phyloP scores from a whole-genome alignment of 2,329 filamentous ascomycete species.

The Geoglossum cookeanum region DNA sequence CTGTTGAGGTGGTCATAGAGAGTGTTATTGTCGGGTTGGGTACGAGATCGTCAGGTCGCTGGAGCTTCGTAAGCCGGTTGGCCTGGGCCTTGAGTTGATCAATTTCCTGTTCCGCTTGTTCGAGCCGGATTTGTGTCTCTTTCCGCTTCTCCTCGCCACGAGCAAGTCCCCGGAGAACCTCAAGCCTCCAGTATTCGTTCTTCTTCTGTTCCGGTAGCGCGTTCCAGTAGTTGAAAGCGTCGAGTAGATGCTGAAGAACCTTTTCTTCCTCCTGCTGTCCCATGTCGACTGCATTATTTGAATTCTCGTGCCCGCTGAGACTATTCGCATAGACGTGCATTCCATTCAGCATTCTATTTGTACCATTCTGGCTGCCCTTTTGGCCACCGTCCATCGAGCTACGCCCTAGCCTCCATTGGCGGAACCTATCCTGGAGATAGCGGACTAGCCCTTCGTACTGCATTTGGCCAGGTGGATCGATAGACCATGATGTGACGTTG shows the following conservation, averaged over 20 bases:
- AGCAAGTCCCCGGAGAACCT: slow-evolving; percentile 27
- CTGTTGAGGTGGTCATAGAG: slow-evolving; percentile 21
- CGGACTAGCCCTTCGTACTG: slow-evolving; percentile 54
- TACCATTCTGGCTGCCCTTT: not conserved
- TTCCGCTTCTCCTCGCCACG: slow-evolving; percentile 25
- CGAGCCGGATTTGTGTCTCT: slow-evolving; percentile 23
- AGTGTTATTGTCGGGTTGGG: slow-evolving; percentile 27
- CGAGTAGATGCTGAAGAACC: slow-evolving; percentile 55
- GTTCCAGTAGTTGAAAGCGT: slow-evolving; percentile 61
- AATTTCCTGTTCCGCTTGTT: slow-evolving; percentile 27
- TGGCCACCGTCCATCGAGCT: not conserved
- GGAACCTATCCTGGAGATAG: slow-evolving; percentile 48
- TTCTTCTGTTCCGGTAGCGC: slow-evolving; percentile 31
- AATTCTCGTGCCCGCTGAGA: slow-evolving; percentile 17
- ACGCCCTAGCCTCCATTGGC: slow-evolving; percentile 26
- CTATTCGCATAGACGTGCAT: not conserved
- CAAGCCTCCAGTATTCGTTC: slow-evolving; percentile 25
- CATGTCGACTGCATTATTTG: slow-evolving; percentile 20
- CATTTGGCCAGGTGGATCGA: slow-evolving; percentile 51
- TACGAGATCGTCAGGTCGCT: slow-evolving; percentile 29
- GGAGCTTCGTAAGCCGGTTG: slow-evolving; percentile 25
- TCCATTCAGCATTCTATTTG: slow-evolving; percentile 2
- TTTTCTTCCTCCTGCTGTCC: slow-evolving; percentile 47
- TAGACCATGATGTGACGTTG: slow-evolving; percentile 62
- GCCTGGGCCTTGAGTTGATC: slow-evolving; percentile 29